Percentiles rank a stretch among this genome's conserved stretches.
Evolutionary conservation across 352 stramenopile genomes (phyloP).

Genomic region (Peronospora farinosa): DNA sequence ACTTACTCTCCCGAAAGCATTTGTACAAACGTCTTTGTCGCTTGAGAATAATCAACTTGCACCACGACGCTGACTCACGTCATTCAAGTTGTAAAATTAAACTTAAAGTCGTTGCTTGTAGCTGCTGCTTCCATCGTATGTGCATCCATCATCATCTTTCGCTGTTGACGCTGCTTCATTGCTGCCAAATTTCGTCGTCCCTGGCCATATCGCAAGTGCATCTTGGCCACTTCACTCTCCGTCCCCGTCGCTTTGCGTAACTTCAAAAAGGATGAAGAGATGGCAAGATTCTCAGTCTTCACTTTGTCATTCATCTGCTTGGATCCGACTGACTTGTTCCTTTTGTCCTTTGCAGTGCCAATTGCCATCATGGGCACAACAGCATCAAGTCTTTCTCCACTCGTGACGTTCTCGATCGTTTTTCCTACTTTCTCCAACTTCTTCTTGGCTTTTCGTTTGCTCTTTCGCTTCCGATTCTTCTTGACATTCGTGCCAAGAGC

Average conservation of each 20-base stretch:
- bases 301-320: too few species aligned
- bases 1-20: too few species aligned
- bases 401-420: constrained; percentile 8
- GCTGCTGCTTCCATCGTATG: background rate
- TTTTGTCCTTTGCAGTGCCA: constrained; percentile 15
- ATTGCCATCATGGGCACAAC: constrained; percentile 11
- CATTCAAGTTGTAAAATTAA: constrained; percentile 27
- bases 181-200: constrained; percentile 51
- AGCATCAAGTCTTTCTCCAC: background rate
- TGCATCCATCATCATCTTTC: constrained; percentile 14
- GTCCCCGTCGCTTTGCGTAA: constrained; percentile 54
- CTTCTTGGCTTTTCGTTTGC: constrained; percentile 18
- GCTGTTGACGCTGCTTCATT: constrained; percentile 41
- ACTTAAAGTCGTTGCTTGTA: constrained; percentile 23
- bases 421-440: constrained; percentile 33
- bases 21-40: too few species aligned
- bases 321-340: constrained; percentile 4
- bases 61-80: too few species aligned
- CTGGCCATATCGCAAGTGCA: constrained; percentile 63
- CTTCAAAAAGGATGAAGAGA: constrained; percentile 44
- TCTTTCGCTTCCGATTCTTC: constrained; percentile 3
- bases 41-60: too few species aligned
- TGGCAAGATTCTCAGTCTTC: too few species aligned
- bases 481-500: too few species aligned
- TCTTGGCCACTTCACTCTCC: constrained; percentile 62